Conservation (phyloP, 2,329 filamentous ascomycete genomes). For the Mariannaea elegans region DNA sequence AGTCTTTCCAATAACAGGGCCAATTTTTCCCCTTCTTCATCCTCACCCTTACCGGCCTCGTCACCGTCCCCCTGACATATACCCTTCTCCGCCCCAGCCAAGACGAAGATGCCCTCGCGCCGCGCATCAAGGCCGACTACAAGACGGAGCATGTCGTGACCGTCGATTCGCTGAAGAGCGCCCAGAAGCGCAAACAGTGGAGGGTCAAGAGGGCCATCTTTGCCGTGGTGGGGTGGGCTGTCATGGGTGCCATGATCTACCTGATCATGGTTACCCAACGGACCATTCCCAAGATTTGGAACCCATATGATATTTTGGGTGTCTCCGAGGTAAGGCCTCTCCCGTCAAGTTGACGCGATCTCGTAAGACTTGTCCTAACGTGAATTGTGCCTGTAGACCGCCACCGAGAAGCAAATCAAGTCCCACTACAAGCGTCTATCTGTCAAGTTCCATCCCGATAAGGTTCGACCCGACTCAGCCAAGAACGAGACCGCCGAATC, state of each 20-base stretch:
- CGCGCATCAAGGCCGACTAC: conserved; percentile 83
- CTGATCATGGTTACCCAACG: conserved; percentile 83
- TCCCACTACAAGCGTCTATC: conserved; percentile 88
- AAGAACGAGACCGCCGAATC: conserved; percentile 90
- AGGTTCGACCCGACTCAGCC: conserved; percentile 80
- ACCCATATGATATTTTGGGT: conserved; percentile 94
- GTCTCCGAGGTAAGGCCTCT: conserved; percentile 74
- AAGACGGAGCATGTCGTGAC: conserved; percentile 84
- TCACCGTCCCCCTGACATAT: conserved; percentile 92
- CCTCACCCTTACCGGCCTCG: conserved; percentile 85
- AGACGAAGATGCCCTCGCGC: conserved; percentile 80
- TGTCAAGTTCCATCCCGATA: conserved; percentile 91
- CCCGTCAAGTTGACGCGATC: neutral
- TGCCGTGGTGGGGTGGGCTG: conserved; percentile 78
- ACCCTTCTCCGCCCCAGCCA: conserved; percentile 82
- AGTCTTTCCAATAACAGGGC: conserved; percentile 60
- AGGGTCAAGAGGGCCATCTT: conserved; percentile 84
- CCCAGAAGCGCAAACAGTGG: conserved; percentile 89
- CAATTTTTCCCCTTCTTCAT: conserved; percentile 99
- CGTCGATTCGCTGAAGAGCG: conserved; percentile 82
- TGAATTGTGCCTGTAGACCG: conserved; percentile 61
- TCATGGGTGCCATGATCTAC: conserved; percentile 92
- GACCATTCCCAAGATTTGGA: conserved; percentile 83
- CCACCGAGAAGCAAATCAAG: conserved; percentile 91
- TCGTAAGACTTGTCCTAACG: conserved; percentile 20